A percentile compares a stretch with the other conserved stretches of the same genome.
phyloP scores from a whole-genome alignment of 345 rosid species.

The Cardamine chenopodiifolia region DNA sequence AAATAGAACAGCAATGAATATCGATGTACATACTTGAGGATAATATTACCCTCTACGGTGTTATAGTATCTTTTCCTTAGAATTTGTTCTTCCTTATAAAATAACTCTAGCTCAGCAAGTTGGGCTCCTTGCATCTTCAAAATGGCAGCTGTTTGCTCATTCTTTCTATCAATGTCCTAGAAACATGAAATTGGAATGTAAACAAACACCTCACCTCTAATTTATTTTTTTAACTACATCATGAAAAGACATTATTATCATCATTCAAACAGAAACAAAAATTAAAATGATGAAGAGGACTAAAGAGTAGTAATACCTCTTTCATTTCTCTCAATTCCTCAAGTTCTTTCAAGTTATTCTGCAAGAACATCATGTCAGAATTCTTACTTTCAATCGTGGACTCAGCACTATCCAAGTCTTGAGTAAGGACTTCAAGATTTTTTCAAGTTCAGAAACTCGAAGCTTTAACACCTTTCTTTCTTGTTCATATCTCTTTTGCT shows the following conservation, averaged over 20 bases:
- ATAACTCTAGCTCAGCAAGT: constrained; percentile 83
- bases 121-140: constrained; percentile 93
- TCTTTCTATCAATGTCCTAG: constrained; percentile 95
- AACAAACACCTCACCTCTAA: constrained; percentile 6
- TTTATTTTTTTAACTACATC: neutral
- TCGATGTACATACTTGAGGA: constrained; percentile 5
- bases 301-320: constrained; percentile 59
- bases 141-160: constrained; percentile 95
- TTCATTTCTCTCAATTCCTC: constrained; percentile 94
- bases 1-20: neutral
- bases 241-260: neutral
- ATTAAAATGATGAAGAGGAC: neutral
- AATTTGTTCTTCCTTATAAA: constrained; percentile 91
- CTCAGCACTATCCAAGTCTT: constrained; percentile 57
- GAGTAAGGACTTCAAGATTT: constrained; percentile 57
- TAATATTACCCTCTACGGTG: constrained; percentile 78
- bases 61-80: constrained; percentile 85
- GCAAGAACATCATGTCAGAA: constrained; percentile 57
- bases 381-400: constrained; percentile 57
- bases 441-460: constrained; percentile 66
- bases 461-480: constrained; percentile 66
- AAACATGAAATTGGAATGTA: constrained; percentile 17
- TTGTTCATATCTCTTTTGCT: constrained; percentile 62
- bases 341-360: constrained; percentile 75
- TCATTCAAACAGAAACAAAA: constrained; percentile 2